phyloP scores from a whole-genome alignment of 805 yeast genomes.

The Suhomyces sp. region DNA sequence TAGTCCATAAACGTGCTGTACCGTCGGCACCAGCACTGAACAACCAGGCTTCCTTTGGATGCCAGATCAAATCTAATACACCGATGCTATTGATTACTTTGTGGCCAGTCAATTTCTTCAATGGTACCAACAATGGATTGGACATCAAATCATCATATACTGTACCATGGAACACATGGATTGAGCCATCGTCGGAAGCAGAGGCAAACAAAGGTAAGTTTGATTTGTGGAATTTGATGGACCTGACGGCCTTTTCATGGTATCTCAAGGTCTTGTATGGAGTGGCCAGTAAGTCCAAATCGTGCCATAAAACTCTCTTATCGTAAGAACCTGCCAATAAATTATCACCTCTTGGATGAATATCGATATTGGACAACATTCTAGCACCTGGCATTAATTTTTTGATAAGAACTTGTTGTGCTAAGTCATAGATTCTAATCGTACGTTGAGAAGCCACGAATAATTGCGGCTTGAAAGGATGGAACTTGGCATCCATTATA shows the following conservation, averaged over 20 bases:
- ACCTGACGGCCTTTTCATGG: slow-evolving; percentile 91
- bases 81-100: slow-evolving; percentile 77
- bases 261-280: slow-evolving; percentile 95
- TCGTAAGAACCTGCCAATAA: slow-evolving; percentile 90
- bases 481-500: slow-evolving; percentile 94
- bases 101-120: slow-evolving; percentile 92
- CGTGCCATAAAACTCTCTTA: slow-evolving; percentile 96
- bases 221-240: slow-evolving; percentile 80
- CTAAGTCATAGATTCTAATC: slow-evolving; percentile 83
- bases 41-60: slow-evolving; percentile 97
- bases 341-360: slow-evolving; percentile 96
- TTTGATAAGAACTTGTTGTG: slow-evolving; percentile 79
- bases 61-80: slow-evolving; percentile 87
- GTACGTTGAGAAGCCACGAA: slow-evolving; percentile 94
- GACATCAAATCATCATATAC: slow-evolving; percentile 95
- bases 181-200: slow-evolving; percentile 89
- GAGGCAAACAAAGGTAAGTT: slow-evolving; percentile 88
- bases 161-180: slow-evolving; percentile 94
- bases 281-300: slow-evolving; percentile 79
- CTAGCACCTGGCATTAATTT: slow-evolving; percentile 93
- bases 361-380: slow-evolving; percentile 87
- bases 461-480: slow-evolving; percentile 91
- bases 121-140: slow-evolving; percentile 92
- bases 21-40: slow-evolving; percentile 97
- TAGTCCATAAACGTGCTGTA: slow-evolving; percentile 94